Conservation (phyloP, 2,329 filamentous ascomycete species). For the Graphiopsis chlorocephala region DNA sequence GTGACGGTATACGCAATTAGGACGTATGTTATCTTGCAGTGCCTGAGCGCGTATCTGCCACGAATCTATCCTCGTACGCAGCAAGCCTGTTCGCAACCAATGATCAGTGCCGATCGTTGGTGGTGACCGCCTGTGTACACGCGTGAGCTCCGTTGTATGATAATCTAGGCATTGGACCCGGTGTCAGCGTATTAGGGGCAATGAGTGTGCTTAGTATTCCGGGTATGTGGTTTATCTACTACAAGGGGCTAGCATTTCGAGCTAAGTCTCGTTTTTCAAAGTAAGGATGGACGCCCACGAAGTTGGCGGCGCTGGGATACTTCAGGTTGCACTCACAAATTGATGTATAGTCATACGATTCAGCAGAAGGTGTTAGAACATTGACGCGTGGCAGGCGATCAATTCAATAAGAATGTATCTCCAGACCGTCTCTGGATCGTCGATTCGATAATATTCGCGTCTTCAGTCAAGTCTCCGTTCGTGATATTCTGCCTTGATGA, state of each 20-base stretch:
- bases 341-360: too few relatives aligned
- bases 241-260: background rate
- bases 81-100: slow-evolving; percentile 61
- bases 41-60: slow-evolving; percentile 42
- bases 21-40: slow-evolving; percentile 44
- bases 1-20: slow-evolving; percentile 40
- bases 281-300: too few relatives aligned
- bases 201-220: background rate
- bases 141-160: slow-evolving; percentile 60
- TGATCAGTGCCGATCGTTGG: slow-evolving; percentile 56
- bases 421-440: too few relatives aligned
- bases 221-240: background rate
- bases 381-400: too few relatives aligned
- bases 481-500: too few relatives aligned
- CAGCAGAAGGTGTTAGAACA: too few relatives aligned
- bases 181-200: slow-evolving; percentile 40
- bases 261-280: background rate
- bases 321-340: too few relatives aligned
- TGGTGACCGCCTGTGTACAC: slow-evolving; percentile 60
- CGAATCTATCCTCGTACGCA: slow-evolving; percentile 45
- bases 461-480: too few relatives aligned
- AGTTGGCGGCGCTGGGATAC: too few relatives aligned
- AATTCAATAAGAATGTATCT: too few relatives aligned
- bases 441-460: too few relatives aligned
- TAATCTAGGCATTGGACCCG: slow-evolving; percentile 58